Conservation (phyloP, 2,329 filamentous ascomycete genomes). For the Neoscytalidium dimidiatum region DNA sequence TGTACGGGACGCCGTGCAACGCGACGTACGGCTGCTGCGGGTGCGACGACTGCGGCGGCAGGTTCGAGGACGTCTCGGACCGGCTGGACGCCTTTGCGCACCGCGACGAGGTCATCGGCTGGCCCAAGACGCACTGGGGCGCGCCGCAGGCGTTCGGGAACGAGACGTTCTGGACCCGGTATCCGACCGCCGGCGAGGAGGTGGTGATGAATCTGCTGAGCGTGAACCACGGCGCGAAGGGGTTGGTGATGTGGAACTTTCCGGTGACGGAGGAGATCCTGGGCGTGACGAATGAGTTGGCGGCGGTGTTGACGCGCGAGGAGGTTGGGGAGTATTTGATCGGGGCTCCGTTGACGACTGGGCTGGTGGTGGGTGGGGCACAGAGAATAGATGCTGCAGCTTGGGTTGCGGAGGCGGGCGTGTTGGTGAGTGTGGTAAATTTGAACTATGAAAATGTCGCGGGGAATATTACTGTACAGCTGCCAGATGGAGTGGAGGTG, state of each 20-base stretch:
- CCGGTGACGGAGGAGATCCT: slow-evolving; percentile 35
- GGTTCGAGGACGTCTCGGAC: slow-evolving; percentile 53
- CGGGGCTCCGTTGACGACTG: slow-evolving; percentile 28
- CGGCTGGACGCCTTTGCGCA: slow-evolving; percentile 45
- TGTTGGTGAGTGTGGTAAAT: slow-evolving; percentile 44
- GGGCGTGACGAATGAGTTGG: slow-evolving; percentile 40
- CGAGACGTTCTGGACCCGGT: slow-evolving; percentile 48
- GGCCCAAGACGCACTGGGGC: slow-evolving; percentile 51
- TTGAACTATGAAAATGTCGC: slow-evolving; percentile 29
- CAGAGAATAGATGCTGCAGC: slow-evolving; percentile 42
- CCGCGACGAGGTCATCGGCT: slow-evolving; percentile 45
- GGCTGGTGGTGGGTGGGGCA: slow-evolving; percentile 25
- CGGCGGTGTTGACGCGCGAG: slow-evolving; percentile 38
- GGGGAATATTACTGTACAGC: slow-evolving; percentile 20
- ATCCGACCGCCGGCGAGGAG: slow-evolving; percentile 48
- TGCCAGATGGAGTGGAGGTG: slow-evolving; percentile 22
- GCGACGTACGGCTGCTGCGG: slow-evolving; percentile 63
- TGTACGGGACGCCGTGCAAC: slow-evolving; percentile 60
- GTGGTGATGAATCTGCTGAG: slow-evolving; percentile 50
- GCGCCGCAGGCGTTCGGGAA: slow-evolving; percentile 54
- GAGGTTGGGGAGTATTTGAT: slow-evolving; percentile 42
- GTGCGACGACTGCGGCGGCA: slow-evolving; percentile 61
- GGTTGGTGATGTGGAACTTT: slow-evolving; percentile 52
- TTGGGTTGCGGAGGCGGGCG: slow-evolving; percentile 40
- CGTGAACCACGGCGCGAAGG: slow-evolving; percentile 54